Base-by-base conservation (phyloP, 1,284 basidiomycete genomes). In the Pisolithus thermaeus region DNA sequence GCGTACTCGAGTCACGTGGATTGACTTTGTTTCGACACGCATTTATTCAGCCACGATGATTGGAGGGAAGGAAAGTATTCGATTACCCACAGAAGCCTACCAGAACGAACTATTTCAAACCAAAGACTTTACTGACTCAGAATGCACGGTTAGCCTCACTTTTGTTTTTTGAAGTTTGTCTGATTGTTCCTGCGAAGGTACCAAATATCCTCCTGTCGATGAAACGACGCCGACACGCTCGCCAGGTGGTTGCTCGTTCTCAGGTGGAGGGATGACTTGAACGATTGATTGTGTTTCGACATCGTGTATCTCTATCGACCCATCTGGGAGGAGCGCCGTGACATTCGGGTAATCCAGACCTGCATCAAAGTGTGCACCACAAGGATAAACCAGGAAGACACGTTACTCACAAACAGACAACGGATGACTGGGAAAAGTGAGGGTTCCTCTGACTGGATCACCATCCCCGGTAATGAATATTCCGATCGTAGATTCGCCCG, bases 361-460 rank as follows among this genome's bases (percentile, higher is more conserved):
- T 93, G 60, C 51, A 23, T 52, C 40, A 48, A 55, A 27, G 47
- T 42, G 53, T 41, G 27, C 46, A 20, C 27, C 32, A 16, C n/a
- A 20, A 39, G n/a, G 35, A 40, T 27, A 20, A 35, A 20, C 16
- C 28, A 4, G 39, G 5, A 43, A 41, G 20, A 36, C 4, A 27
- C 9, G 11, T n/a, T 14, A 77, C 87, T 62, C 59, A 93, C 92
- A 84, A 37, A 94, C 73, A 11, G 84, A 80, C 38, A 83, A 71
- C 0, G 92, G 90, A 70, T 94, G 84, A 43, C 74, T 78, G 1
- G 80, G 75, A 90, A 91, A 96, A 63, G 92, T 81, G 32, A 96
- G 71, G 2, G 92, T 94, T 1, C 92, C 92, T 42, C 93, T 78
- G 8, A 92, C 87, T 11, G 93, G 92, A 65, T 95, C 92, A 1